Conservation (phyloP, 805 yeast genomes). For the Cyberlindnera veronae region DNA sequence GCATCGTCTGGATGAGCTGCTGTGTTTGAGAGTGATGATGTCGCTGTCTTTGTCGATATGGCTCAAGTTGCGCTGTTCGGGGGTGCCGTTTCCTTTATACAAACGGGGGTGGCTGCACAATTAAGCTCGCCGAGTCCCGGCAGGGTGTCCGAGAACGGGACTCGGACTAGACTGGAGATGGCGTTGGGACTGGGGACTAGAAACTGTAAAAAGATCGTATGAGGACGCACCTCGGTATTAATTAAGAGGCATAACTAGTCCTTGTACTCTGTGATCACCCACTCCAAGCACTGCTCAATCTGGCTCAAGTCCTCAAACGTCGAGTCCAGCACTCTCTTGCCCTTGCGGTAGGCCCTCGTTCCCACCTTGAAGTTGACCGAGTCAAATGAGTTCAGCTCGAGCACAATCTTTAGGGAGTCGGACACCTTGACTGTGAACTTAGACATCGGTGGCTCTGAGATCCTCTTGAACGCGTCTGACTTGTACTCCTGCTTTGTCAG, state of each 20-base stretch:
- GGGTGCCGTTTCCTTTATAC: not conserved
- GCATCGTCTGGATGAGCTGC: constrained; percentile 8
- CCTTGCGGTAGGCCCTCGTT: constrained; percentile 16
- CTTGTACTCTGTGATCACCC: constrained; percentile 39
- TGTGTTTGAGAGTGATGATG: too few relatives aligned
- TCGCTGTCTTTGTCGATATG: too few relatives aligned
- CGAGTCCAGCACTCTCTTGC: constrained; percentile 41
- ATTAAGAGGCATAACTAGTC: not conserved
- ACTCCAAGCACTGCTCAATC: constrained; percentile 51
- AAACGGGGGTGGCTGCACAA: too few relatives aligned
- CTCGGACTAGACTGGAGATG: too few relatives aligned
- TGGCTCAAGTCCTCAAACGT: constrained; percentile 49
- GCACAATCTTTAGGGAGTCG: constrained; percentile 7
- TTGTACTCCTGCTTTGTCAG: constrained; percentile 8
- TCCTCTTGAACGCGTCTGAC: constrained; percentile 20
- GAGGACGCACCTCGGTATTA: too few relatives aligned
- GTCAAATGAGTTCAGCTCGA: constrained; percentile 22
- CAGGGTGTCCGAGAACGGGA: too few relatives aligned
- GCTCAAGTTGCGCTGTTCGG: not conserved
- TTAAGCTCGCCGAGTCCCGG: too few relatives aligned
- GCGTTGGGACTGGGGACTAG: too few relatives aligned
- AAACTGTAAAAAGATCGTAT: too few relatives aligned
- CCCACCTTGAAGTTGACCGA: constrained; percentile 21
- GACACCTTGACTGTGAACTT: constrained; percentile 31
- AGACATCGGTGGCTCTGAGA: constrained; percentile 24